Evolutionary conservation across 2,329 filamentous ascomycete genomes (phyloP).

Genomic region (Elsinoe necatrix): DNA sequence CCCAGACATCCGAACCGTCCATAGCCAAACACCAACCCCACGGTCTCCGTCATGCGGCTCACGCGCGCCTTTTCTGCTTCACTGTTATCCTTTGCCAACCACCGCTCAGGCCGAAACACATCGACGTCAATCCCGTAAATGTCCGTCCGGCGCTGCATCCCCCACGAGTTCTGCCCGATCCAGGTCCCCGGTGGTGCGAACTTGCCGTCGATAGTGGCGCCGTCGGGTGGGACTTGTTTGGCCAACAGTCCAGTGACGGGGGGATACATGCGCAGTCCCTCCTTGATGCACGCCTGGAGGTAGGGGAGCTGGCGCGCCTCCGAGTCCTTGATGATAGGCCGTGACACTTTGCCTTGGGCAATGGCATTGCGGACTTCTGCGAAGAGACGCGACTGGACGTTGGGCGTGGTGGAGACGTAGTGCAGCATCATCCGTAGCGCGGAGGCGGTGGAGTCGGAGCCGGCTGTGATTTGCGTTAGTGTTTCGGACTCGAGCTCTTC

Average conservation of each 20-base stretch:
- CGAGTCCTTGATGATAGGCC: constrained; percentile 43
- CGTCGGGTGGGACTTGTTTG: constrained; percentile 30
- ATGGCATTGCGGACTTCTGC: constrained; percentile 39
- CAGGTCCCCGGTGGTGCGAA: constrained; percentile 31
- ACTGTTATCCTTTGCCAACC: constrained; percentile 26
- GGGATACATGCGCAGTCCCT: constrained; percentile 40
- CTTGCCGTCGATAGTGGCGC: constrained; percentile 29
- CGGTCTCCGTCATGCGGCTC: constrained; percentile 30
- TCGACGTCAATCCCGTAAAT: constrained; percentile 33
- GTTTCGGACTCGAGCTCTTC: constrained; percentile 38
- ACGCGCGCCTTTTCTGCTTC: constrained; percentile 25
- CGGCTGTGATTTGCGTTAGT: constrained; percentile 44
- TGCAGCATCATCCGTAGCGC: constrained; percentile 47
- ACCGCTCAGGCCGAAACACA: constrained; percentile 33
- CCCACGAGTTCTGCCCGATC: constrained; percentile 34
- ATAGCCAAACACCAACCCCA: constrained; percentile 30
- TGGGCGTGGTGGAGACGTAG: constrained; percentile 44
- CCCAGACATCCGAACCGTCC: constrained; percentile 33
- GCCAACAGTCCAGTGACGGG: constrained; percentile 33
- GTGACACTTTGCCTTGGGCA: constrained; percentile 31
- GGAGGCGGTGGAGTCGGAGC: constrained; percentile 51
- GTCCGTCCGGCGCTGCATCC: constrained; percentile 30
- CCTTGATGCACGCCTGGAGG: constrained; percentile 40
- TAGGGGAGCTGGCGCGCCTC: constrained; percentile 38
- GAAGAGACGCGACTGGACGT: constrained; percentile 39